These are phyloP conservation scores for Caryopteris hybrid DNA, from an alignment of 305 asterid species.

Conservation along the genomic window DNA sequence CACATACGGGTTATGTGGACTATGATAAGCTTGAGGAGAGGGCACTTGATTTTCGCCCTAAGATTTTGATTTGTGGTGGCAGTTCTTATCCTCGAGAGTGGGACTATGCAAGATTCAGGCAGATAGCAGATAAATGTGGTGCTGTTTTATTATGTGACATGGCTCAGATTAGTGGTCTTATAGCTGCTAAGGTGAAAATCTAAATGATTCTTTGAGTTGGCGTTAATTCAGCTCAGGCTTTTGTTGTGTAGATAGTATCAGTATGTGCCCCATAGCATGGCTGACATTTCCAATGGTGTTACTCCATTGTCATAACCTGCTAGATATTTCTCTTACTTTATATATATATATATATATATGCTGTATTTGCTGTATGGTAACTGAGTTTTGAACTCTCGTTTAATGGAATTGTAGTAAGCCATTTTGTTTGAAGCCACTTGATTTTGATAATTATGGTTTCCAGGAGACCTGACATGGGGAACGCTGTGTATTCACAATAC, in stretches of 20 bases:
- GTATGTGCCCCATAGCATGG: neutral
- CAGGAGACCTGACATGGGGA: neutral
- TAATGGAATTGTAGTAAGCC: neutral
- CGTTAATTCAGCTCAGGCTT: neutral
- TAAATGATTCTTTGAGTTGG: neutral
- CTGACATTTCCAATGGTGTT: neutral
- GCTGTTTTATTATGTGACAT: constrained; percentile 82
- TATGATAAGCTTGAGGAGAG: constrained; percentile 81
- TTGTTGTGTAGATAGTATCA: neutral
- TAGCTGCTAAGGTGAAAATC: constrained; percentile 74
- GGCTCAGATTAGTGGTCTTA: constrained; percentile 93
- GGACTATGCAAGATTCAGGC: constrained; percentile 80
- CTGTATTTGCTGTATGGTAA: neutral
- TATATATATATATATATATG: neutral
- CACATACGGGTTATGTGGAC: constrained; percentile 72
- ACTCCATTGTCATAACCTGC: neutral
- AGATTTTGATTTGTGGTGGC: constrained; percentile 86
- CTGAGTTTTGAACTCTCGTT: neutral
- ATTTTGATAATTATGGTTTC: neutral
- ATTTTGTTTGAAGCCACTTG: neutral
- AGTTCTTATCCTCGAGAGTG: constrained; percentile 89
- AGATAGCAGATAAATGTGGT: constrained; percentile 83
- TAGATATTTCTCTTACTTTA: neutral
- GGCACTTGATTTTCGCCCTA: constrained; percentile 83
- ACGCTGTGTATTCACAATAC: neutral